phyloP scores from a whole-genome alignment of 371 early-diverging fungal species.

The Mortierella sp. region DNA sequence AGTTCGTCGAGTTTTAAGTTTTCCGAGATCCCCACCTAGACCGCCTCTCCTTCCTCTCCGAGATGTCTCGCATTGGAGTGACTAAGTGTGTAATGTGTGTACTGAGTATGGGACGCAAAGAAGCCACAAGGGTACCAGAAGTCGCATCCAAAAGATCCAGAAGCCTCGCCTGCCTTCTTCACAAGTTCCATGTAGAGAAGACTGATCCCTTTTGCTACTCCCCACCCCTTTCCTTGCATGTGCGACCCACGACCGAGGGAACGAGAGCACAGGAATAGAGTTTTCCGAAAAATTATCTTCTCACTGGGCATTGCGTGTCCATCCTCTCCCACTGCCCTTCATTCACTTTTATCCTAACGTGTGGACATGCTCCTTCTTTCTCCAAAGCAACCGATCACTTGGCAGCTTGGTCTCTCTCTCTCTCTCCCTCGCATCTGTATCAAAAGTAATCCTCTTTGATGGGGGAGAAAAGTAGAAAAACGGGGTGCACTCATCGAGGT shows the following conservation, averaged over 20 bases:
- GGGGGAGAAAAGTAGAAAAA: background rate
- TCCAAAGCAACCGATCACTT: background rate
- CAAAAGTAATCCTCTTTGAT: background rate
- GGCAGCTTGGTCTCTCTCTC: background rate
- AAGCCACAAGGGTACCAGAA: no score
- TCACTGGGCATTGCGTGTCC: no score
- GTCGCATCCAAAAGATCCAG: no score
- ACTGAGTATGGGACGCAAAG: constrained; percentile 6
- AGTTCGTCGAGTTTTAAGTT: no score
- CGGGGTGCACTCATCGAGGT: no score
- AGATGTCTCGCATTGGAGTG: no score
- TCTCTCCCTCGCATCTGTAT: background rate
- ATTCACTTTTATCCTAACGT: no score
- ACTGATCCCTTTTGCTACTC: background rate
- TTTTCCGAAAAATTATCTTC: constrained; percentile 4
- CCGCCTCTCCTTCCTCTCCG: no score
- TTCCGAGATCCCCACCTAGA: no score
- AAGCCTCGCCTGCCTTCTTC: no score
- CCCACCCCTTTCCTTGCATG: background rate
- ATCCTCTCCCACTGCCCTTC: no score
- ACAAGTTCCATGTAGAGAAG: constrained; percentile 8
- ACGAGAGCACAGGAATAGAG: background rate
- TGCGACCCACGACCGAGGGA: constrained; percentile 2
- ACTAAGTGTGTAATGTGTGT: no score
- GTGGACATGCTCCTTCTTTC: background rate